These are phyloP conservation scores for Trametes coccinea DNA, from an alignment of 768 basidiomycete genomes.

Conservation along the genomic window DNA sequence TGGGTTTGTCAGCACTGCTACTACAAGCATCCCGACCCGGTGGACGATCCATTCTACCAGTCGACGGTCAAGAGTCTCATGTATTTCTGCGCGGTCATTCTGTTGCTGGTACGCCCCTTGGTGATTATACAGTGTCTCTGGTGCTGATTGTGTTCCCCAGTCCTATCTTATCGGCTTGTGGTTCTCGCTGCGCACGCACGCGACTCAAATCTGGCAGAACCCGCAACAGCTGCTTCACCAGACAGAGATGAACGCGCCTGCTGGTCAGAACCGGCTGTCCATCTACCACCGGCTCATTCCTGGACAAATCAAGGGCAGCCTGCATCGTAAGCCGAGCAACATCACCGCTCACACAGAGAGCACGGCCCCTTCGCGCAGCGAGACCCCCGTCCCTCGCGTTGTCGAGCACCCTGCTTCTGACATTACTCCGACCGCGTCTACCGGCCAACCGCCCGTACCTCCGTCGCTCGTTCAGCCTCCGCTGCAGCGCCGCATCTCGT, in stretches of 20 bases:
- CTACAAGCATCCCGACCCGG: constrained; percentile 93
- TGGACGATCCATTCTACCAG: constrained; percentile 94
- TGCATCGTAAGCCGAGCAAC: constrained; percentile 51
- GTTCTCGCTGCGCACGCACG: constrained; percentile 98
- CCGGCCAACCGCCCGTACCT: constrained; percentile 27
- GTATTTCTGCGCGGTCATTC: constrained; percentile 91
- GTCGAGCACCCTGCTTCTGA: constrained; percentile 1
- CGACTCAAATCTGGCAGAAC: constrained; percentile 99
- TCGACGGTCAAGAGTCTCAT: constrained; percentile 92
- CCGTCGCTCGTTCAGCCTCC: constrained; percentile 1
- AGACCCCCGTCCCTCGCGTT: constrained; percentile 34
- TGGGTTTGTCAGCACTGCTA: constrained; percentile 94
- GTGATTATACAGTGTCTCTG: neutral
- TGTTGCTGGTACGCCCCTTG: constrained; percentile 64
- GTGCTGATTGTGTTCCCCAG: constrained; percentile 39
- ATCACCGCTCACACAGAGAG: constrained; percentile 35
- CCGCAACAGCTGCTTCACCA: constrained; percentile 80
- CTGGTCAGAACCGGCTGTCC: constrained; percentile 50
- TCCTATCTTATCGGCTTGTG: constrained; percentile 96
- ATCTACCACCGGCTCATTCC: constrained; percentile 62
- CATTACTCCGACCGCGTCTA: constrained; percentile 27
- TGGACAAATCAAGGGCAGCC: constrained; percentile 25
- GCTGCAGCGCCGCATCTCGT: constrained; percentile 46
- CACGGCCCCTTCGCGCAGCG: constrained; percentile 38
- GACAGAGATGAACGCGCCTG: constrained; percentile 53